Evolutionary conservation across 495 filamentous ascomycete species (phyloP), one percentile per base, ranked within the genome.

Genomic region (Achaetomiella virescens): DNA sequence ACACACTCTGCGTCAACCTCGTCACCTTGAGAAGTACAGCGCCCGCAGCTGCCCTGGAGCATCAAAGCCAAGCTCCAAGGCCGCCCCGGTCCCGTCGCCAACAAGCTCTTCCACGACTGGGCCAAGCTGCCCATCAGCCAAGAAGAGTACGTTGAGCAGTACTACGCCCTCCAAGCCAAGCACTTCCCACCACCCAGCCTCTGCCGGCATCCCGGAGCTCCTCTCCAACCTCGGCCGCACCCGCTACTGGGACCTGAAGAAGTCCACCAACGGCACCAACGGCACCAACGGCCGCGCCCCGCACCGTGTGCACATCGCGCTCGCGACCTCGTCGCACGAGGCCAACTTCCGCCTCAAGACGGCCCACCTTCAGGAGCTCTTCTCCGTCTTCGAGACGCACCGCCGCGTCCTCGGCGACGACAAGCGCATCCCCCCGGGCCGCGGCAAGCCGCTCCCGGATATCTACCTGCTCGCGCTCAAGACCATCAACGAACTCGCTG

Each of bases 61-160:
- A 82, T 99, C 71, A 99, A 99, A 75, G 91, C 95, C 1, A 86
- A 89, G 65, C 71, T 99, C 1, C 93, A 97, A 76, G 95, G 95
- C n/a, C 86, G 93, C 0, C 93, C 91, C 0, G 83, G 78, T 2
- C 81, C 87, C 4, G 83, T 85, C 49, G 88, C 78, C 14, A 74
- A 66, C 59, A 67, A 65, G 49, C 65, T 77, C 54, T 75, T 80
- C 63, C 63, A 72, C 36, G 77, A 86, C 17, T 98, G 93, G 91
- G 93, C 93, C 2, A 75, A 95, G 59, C 84, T 98, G 15, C 88
- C 91, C 52, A 86, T 97, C 58, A 58, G 79, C 1, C 71, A 69
- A 0, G 79, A 85, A 6, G 77, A 90, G 65, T 92, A 85, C 67
- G 52, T 70, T n/a, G 56, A 63, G 1, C 77, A 89, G 61, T 73